Conservation (phyloP, 2,329 filamentous ascomycete genomes). For the Aspergillus brunneoviolaceus region DNA sequence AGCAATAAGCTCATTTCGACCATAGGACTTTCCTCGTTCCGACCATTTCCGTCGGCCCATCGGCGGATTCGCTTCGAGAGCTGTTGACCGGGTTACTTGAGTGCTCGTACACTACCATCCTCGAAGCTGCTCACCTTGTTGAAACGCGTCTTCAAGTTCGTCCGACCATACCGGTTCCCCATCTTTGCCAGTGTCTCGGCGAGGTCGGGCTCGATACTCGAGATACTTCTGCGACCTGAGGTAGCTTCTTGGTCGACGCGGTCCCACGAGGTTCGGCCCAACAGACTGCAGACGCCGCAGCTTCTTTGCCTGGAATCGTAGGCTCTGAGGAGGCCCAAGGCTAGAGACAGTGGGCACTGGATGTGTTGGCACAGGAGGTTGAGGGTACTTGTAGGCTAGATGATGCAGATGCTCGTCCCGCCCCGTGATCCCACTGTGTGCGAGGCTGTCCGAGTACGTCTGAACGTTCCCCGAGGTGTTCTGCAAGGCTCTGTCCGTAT, state of each 20-base stretch:
- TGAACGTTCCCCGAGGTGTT: slow-evolving; percentile 47
- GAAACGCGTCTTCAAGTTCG: slow-evolving; percentile 49
- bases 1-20: slow-evolving; percentile 62
- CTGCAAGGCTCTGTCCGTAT: slow-evolving; percentile 40
- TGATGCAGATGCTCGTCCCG: slow-evolving; percentile 39
- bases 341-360: slow-evolving; percentile 24
- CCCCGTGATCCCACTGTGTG: slow-evolving; percentile 28
- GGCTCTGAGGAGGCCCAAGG: slow-evolving; percentile 31
- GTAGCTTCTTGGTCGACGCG: slow-evolving; percentile 36
- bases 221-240: slow-evolving; percentile 46
- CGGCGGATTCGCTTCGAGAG: slow-evolving; percentile 56
- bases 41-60: slow-evolving; percentile 59
- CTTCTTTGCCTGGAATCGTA: slow-evolving; percentile 36
- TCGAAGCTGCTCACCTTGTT: slow-evolving; percentile 39
- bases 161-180: slow-evolving; percentile 48
- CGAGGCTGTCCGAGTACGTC: slow-evolving; percentile 37
- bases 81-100: slow-evolving; percentile 28
- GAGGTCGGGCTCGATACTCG: slow-evolving; percentile 45
- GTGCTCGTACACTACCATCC: background rate
- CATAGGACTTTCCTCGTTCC: slow-evolving; percentile 54
- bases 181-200: slow-evolving; percentile 45
- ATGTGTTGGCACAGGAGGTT: slow-evolving; percentile 27
- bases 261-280: slow-evolving; percentile 25
- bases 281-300: slow-evolving; percentile 37
- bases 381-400: slow-evolving; percentile 39